phyloP scores from a whole-genome alignment of 2,329 filamentous ascomycete genomes.

The Coniosporium tulheliwenetii region DNA sequence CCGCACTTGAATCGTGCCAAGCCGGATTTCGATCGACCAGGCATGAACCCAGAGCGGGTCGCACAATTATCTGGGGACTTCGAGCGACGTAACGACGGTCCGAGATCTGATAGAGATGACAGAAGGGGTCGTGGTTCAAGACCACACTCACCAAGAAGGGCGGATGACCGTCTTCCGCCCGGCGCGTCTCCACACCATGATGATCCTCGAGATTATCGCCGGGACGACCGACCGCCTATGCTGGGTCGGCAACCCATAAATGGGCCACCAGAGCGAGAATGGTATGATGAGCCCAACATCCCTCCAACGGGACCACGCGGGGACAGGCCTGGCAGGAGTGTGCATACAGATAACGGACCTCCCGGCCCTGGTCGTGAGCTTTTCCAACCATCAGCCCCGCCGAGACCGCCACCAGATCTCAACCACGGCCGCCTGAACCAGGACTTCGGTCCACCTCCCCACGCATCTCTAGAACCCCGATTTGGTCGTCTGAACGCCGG shows the following conservation, averaged over 20 bases:
- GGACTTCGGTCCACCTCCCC: slow-evolving; percentile 19
- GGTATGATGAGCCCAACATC: slow-evolving; percentile 18
- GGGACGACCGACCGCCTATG: slow-evolving; percentile 20
- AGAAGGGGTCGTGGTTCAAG: slow-evolving; percentile 9
- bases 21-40: slow-evolving; percentile 6
- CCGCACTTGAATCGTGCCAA: too few relatives aligned
- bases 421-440: slow-evolving; percentile 30
- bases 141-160: slow-evolving; percentile 10
- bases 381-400: slow-evolving; percentile 18
- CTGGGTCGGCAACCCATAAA: slow-evolving; percentile 16
- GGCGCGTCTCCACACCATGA: too few relatives aligned
- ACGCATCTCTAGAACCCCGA: slow-evolving; percentile 25
- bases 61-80: slow-evolving; percentile 22
- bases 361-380: slow-evolving; percentile 20
- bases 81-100: slow-evolving; percentile 6
- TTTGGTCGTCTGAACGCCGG: slow-evolving; percentile 33
- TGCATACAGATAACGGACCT: not conserved
- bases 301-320: slow-evolving; percentile 36
- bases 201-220: slow-evolving; percentile 4
- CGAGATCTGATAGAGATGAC: slow-evolving; percentile 10
- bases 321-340: slow-evolving; percentile 15
- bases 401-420: slow-evolving; percentile 21
- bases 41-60: slow-evolving; percentile 25
- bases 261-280: slow-evolving; percentile 9
- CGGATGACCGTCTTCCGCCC: slow-evolving; percentile 8